phyloP scores from a whole-genome alignment of 1,284 basidiomycete species.

The Puccinia novopanici region DNA sequence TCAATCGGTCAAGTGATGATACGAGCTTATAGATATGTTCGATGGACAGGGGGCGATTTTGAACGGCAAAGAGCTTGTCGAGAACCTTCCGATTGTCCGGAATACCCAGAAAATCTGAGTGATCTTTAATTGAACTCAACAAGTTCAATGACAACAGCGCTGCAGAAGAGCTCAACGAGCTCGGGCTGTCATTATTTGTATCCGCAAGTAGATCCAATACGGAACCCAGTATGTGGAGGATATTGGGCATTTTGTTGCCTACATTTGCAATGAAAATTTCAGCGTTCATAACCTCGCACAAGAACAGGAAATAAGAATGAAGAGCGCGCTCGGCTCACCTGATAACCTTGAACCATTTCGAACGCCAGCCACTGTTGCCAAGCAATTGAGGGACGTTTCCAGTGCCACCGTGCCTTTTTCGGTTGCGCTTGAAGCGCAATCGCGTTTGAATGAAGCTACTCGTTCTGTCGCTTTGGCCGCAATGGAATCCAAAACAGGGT shows the following conservation, averaged over 20 bases:
- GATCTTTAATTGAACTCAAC: conserved; percentile 30
- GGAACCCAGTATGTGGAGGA: conserved; percentile 23
- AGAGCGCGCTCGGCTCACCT: conserved; percentile 2
- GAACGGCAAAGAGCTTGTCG: conserved; percentile 20
- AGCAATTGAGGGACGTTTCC: conserved; percentile 30
- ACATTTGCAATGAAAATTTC: neutral
- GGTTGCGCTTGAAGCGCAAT: neutral
- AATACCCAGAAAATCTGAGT: conserved; percentile 31
- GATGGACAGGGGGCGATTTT: conserved; percentile 9
- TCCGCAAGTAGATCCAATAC: conserved; percentile 14
- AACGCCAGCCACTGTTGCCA: conserved; percentile 42
- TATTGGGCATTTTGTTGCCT: conserved; percentile 4
- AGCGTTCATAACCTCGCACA: neutral
- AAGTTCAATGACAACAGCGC: conserved; percentile 36
- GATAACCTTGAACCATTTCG: conserved; percentile 41
- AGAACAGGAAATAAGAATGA: neutral
- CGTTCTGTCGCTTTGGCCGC: conserved; percentile 15
- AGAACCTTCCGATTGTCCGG: conserved; percentile 31
- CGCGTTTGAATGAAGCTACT: neutral
- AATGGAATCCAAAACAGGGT: conserved; percentile 21
- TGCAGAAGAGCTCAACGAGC: neutral
- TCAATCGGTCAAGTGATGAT: conserved; percentile 37
- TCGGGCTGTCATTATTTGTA: neutral
- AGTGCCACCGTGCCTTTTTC: neutral
- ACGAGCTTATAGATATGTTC: conserved; percentile 18